Evolutionary conservation across 805 yeast species (phyloP).

Genomic region (Candida arabinofermentans): DNA sequence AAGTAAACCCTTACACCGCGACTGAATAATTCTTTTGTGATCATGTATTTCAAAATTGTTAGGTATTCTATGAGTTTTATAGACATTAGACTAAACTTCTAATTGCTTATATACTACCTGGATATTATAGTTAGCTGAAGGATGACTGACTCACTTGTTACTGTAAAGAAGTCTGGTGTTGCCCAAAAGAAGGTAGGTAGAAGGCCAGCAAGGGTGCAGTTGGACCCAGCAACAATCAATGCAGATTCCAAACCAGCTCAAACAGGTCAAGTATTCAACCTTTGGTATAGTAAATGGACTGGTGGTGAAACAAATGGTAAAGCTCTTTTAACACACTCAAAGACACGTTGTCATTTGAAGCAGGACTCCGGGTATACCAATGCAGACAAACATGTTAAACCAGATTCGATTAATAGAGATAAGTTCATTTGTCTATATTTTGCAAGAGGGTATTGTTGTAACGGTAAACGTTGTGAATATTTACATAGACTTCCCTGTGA

Average conservation of each 20-base stretch:
- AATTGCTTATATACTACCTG: too few species aligned
- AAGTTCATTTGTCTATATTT: conserved; percentile 72
- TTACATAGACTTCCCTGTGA: conserved; percentile 72
- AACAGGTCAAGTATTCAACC: conserved; percentile 74
- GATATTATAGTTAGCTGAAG: too few species aligned
- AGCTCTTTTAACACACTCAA: conserved; percentile 34
- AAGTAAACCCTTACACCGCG: too few species aligned
- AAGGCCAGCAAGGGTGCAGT: conserved; percentile 68
- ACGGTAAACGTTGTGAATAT: conserved; percentile 72
- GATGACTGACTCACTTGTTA: conserved; percentile 1
- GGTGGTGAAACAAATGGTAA: conserved; percentile 59
- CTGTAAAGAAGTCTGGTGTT: not conserved
- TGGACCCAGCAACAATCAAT: conserved; percentile 55
- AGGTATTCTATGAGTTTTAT: too few species aligned
- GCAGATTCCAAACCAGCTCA: conserved; percentile 69
- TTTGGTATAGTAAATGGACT: conserved; percentile 90
- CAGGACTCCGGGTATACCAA: conserved; percentile 73
- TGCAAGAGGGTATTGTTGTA: conserved; percentile 83
- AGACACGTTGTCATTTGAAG: conserved; percentile 58
- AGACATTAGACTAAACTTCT: too few species aligned
- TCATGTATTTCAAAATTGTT: too few species aligned
- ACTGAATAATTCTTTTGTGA: too few species aligned
- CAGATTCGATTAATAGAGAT: conserved; percentile 25
- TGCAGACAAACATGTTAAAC: conserved; percentile 47
- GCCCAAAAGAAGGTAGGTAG: conserved; percentile 10